phyloP scores from a whole-genome alignment of 2,329 filamentous ascomycete species.

The Fusarium redolens region DNA sequence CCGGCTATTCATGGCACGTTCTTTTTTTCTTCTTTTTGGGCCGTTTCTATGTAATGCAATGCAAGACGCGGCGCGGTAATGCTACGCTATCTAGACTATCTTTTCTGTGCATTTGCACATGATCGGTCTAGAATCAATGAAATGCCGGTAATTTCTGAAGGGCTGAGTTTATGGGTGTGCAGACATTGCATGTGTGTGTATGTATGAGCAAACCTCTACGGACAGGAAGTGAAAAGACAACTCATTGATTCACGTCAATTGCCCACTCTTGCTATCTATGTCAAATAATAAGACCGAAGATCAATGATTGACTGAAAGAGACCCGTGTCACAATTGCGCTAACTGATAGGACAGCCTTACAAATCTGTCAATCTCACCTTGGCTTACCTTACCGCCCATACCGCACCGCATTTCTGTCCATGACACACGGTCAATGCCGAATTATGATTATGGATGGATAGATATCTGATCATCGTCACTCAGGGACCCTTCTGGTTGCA shows the following conservation, averaged over 20 bases:
- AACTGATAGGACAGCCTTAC: constrained; percentile 29
- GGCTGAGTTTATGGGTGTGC: constrained; percentile 8
- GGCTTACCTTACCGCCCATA: constrained; percentile 8
- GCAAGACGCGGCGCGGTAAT: neutral
- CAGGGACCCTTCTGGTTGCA: neutral
- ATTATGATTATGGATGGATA: neutral
- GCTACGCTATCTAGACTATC: constrained; percentile 18
- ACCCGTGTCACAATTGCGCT: constrained; percentile 15
- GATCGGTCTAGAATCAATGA: constrained; percentile 25
- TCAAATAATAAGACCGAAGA: constrained; percentile 7
- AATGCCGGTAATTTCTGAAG: constrained; percentile 10
- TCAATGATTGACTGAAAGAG: constrained; percentile 2
- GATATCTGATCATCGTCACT: constrained; percentile 13
- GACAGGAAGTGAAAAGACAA: neutral
- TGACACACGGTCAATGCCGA: constrained; percentile 9
- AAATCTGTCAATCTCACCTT: constrained; percentile 3
- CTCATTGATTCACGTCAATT: neutral
- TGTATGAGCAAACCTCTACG: neutral
- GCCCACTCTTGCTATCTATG: constrained; percentile 10
- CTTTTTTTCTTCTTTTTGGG: neutral
- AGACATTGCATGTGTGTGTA: neutral
- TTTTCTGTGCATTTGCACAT: constrained; percentile 20
- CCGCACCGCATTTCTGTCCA: constrained; percentile 22
- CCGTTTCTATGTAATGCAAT: neutral
- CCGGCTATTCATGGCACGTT: constrained; percentile 34